Evolutionary conservation across 306 rosid species (phyloP).

Genomic region (Biancaea sappan): DNA sequence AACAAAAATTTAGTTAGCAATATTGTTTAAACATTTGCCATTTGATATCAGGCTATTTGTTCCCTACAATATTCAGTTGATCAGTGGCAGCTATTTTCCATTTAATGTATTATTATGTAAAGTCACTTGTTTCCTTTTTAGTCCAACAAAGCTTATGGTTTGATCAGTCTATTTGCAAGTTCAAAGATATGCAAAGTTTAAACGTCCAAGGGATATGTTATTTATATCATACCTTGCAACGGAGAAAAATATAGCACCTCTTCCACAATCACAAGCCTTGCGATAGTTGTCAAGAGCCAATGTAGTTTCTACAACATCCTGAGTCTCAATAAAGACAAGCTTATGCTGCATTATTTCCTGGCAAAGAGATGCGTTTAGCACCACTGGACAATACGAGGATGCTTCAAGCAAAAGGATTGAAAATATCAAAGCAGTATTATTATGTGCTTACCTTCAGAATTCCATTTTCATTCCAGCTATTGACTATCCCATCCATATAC

Average conservation of each 20-base stretch:
- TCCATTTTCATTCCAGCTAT: conserved; percentile 93
- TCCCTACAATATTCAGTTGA: neutral
- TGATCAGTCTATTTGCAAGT: conserved; percentile 7
- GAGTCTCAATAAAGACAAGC: conserved; percentile 92
- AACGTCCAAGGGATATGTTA: conserved; percentile 6
- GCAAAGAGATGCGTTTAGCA: conserved; percentile 35
- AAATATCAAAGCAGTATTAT: conserved; percentile 22
- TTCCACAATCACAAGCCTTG: conserved; percentile 96
- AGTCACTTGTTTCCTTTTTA: neutral
- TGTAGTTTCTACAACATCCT: conserved; percentile 94
- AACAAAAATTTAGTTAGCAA: neutral
- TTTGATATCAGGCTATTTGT: neutral
- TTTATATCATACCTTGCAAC: conserved; percentile 72
- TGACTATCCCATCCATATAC: conserved; percentile 92
- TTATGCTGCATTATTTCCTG: conserved; percentile 98
- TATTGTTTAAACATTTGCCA: neutral
- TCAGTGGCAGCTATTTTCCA: neutral
- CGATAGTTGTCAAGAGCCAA: conserved; percentile 95
- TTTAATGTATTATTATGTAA: neutral
- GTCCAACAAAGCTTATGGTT: neutral
- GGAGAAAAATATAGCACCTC: conserved; percentile 95
- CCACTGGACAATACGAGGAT: conserved; percentile 1
- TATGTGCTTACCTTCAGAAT: conserved; percentile 65
- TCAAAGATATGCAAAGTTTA: neutral
- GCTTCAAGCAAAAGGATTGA: neutral